A percentile compares a stretch with the other conserved stretches of the same genome.
Evolutionary conservation across 345 rosid species (phyloP).

Genomic region (Populus alba): DNA sequence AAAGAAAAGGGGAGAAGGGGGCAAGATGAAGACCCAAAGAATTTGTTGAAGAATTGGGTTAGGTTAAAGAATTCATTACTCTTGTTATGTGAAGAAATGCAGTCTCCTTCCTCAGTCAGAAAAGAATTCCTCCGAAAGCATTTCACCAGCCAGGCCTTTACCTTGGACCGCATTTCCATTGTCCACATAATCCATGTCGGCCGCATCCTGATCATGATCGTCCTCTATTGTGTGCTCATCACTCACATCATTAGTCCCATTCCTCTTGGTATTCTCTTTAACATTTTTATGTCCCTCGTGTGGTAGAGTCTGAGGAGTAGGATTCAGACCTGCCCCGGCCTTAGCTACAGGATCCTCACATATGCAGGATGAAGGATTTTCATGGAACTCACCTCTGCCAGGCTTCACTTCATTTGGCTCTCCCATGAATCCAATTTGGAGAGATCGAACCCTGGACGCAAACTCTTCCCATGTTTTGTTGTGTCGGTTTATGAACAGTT

Average conservation of each 20-base stretch:
- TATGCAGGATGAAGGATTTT: slow-evolving; percentile 78
- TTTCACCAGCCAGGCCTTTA: slow-evolving; percentile 26
- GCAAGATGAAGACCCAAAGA: not conserved
- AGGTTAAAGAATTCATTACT: not conserved
- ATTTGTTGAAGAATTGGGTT: slow-evolving; percentile 3
- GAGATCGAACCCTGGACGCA: slow-evolving; percentile 47
- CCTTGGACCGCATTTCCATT: slow-evolving; percentile 11
- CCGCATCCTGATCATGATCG: slow-evolving; percentile 38
- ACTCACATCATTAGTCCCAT: not conserved
- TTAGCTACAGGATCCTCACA: slow-evolving; percentile 53
- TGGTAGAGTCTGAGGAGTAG: not conserved
- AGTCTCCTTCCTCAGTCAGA: slow-evolving; percentile 33
- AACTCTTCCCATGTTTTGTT: slow-evolving; percentile 88
- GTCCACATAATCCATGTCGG: slow-evolving; percentile 42
- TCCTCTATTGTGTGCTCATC: slow-evolving; percentile 41
- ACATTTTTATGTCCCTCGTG: not conserved
- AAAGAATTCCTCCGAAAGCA: slow-evolving; percentile 34
- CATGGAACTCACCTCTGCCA: slow-evolving; percentile 81
- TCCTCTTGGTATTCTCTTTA: slow-evolving; percentile 7
- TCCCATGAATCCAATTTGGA: slow-evolving; percentile 87
- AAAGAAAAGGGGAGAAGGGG: not conserved
- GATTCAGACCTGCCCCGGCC: slow-evolving; percentile 10
- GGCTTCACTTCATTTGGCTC: slow-evolving; percentile 75
- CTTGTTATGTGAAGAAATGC: not conserved
- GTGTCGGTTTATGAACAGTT: slow-evolving; percentile 53